Conservation (phyloP, 1,284 basidiomycete genomes). For the Ceratobasidium theobromae region DNA sequence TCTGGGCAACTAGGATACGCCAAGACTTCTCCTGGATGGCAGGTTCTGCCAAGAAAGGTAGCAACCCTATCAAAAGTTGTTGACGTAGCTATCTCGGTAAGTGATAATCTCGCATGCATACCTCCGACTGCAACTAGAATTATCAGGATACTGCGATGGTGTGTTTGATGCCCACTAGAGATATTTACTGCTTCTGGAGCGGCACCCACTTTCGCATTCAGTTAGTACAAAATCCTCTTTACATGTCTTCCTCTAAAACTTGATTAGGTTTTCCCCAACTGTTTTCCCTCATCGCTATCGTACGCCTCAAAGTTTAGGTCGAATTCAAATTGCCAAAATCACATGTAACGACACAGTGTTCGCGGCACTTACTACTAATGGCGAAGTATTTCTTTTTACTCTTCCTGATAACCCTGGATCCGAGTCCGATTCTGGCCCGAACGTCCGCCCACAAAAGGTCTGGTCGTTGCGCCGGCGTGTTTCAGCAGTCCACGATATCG, state of each 20-base stretch:
- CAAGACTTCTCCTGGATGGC: slow-evolving; percentile 71
- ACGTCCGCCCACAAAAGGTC: slow-evolving; percentile 20
- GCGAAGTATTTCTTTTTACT: slow-evolving; percentile 89
- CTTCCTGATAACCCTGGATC: slow-evolving; percentile 49
- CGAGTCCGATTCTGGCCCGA: slow-evolving; percentile 4
- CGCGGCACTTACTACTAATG: slow-evolving; percentile 82
- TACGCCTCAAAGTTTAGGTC: slow-evolving; percentile 70
- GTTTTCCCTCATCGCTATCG: slow-evolving; percentile 63
- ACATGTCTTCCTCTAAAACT: slow-evolving; percentile 49
- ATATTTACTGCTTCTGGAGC: slow-evolving; percentile 83
- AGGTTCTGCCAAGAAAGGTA: slow-evolving; percentile 80
- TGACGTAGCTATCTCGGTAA: slow-evolving; percentile 68
- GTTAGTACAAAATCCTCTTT: slow-evolving; percentile 70
- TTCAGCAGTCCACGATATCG: slow-evolving; percentile 65
- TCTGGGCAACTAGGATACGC: slow-evolving; percentile 90
- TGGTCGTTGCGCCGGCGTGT: slow-evolving; percentile 10
- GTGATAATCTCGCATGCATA: slow-evolving; percentile 39
- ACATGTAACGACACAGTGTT: slow-evolving; percentile 80
- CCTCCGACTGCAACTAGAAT: slow-evolving; percentile 10
- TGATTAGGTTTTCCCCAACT: slow-evolving; percentile 1
- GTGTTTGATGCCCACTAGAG: slow-evolving; percentile 68
- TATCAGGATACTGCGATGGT: slow-evolving; percentile 75
- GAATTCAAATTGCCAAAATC: slow-evolving; percentile 77
- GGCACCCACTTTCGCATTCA: slow-evolving; percentile 74
- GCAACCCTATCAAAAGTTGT: slow-evolving; percentile 73